Percentiles rank a stretch among this genome's conserved stretches.
Conservation (phyloP, 2,329 filamentous ascomycete genomes). For the Aureobasidium sp. region DNA sequence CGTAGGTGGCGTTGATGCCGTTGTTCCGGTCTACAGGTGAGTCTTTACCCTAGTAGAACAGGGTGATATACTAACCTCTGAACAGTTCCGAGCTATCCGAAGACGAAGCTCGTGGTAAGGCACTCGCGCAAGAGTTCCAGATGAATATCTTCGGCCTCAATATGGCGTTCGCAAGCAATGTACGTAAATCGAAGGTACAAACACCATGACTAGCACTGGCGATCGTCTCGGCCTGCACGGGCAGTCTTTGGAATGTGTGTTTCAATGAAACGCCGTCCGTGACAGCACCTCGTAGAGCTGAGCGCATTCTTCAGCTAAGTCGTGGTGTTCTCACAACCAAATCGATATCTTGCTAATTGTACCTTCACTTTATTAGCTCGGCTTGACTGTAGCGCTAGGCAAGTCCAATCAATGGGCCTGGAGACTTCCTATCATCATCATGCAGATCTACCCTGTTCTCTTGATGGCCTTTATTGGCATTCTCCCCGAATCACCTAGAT, state of each 20-base stretch:
- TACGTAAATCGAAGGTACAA: too few relatives aligned
- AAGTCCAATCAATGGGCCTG: conserved; percentile 55
- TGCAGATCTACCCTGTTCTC: conserved; percentile 52
- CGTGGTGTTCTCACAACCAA: too few relatives aligned
- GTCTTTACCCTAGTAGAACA: neutral
- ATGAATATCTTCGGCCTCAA: conserved; percentile 57
- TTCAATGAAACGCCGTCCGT: too few relatives aligned
- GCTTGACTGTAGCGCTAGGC: conserved; percentile 46
- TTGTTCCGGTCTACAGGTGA: conserved; percentile 51
- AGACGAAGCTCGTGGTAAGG: conserved; percentile 51
- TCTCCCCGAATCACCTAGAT: conserved; percentile 53
- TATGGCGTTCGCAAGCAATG: conserved; percentile 54
- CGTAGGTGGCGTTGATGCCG: conserved; percentile 53
- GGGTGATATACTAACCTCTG: neutral
- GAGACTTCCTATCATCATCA: conserved; percentile 53
- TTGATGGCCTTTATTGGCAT: conserved; percentile 46
- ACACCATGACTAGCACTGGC: too few relatives aligned
- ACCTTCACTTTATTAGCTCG: conserved; percentile 26
- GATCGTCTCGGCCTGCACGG: too few relatives aligned
- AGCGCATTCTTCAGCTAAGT: too few relatives aligned
- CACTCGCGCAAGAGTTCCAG: conserved; percentile 57
- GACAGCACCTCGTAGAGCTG: too few relatives aligned
- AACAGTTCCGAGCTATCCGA: conserved; percentile 45
- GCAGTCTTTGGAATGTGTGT: too few relatives aligned
- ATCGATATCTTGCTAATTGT: too few relatives aligned